Percentiles rank a stretch among this genome's conserved stretches.
Conservation (phyloP, 2,329 filamentous ascomycete species). For the Ilyonectria robusta region DNA sequence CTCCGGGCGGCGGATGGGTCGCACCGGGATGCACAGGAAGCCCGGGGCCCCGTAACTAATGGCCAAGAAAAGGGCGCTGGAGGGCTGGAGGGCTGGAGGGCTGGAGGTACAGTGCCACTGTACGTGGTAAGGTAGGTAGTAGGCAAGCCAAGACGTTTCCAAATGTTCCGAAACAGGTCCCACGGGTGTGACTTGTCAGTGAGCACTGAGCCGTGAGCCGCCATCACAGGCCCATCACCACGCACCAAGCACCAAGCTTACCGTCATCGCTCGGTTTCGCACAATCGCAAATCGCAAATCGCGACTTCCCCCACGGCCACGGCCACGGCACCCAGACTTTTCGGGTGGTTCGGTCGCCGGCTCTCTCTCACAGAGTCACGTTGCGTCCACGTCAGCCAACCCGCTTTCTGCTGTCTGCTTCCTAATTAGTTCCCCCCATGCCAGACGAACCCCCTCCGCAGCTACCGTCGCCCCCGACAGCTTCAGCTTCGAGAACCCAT, state of each 20-base stretch:
- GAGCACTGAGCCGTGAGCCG: neutral
- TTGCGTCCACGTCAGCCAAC: neutral
- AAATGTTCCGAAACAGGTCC: neutral
- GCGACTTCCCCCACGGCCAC: constrained; percentile 14
- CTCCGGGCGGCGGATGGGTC: neutral
- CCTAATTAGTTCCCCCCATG: neutral
- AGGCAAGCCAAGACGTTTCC: neutral
- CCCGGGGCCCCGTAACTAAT: constrained; percentile 12
- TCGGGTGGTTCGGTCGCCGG: constrained; percentile 41
- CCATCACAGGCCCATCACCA: neutral
- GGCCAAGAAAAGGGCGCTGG: neutral
- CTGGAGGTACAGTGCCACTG: too few relatives aligned
- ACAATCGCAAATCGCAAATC: constrained; percentile 6
- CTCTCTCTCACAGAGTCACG: neutral
- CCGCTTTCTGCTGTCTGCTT: neutral
- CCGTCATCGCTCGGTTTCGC: constrained; percentile 42
- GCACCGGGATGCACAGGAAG: constrained; percentile 21
- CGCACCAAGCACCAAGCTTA: constrained; percentile 29
- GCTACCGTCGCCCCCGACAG: neutral
- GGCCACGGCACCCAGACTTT: neutral
- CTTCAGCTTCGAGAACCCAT: neutral
- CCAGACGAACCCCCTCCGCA: neutral
- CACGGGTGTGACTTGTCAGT: neutral
- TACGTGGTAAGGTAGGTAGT: too few relatives aligned
- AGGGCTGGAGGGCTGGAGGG: neutral